Conservation (phyloP, 768 basidiomycete genomes). For the Aureoboletus auriporus region DNA sequence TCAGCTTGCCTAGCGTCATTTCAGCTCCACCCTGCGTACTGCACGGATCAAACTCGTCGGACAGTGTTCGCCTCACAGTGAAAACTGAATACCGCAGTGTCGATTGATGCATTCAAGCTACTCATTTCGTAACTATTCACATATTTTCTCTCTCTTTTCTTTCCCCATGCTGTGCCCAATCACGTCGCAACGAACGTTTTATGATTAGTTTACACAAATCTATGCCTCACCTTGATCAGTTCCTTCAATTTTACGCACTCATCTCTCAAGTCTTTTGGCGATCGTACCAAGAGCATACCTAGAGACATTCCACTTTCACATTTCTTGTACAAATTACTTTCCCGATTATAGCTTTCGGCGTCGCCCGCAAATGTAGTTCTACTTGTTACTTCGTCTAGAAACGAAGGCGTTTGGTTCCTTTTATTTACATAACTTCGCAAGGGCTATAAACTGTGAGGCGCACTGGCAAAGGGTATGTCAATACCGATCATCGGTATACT, state of each 20-base stretch:
- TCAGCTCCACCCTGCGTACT: background rate
- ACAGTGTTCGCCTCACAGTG: slow-evolving; percentile 10
- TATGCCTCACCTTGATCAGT: background rate
- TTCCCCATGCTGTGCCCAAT: slow-evolving; percentile 4
- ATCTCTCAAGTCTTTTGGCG: slow-evolving; percentile 2
- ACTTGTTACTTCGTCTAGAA: background rate
- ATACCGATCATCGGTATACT: too few relatives aligned
- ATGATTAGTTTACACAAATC: slow-evolving; percentile 1
- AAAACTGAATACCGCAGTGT: slow-evolving; percentile 8
- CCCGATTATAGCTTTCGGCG: background rate
- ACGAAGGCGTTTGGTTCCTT: background rate
- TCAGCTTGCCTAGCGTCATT: slow-evolving; percentile 9
- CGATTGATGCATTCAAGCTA: slow-evolving; percentile 1
- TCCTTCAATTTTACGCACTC: slow-evolving; percentile 2
- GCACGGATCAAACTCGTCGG: slow-evolving; percentile 3
- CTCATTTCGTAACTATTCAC: background rate
- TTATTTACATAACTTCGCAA: too few relatives aligned
- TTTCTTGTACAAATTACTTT: slow-evolving; percentile 4
- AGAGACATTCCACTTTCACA: background rate
- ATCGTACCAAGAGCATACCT: background rate
- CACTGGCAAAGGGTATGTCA: too few relatives aligned
- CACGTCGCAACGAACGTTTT: slow-evolving; percentile 12
- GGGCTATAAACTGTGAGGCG: too few relatives aligned
- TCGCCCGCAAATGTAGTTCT: slow-evolving; percentile 2
- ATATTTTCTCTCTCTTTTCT: background rate